Conservation (phyloP, 1,284 basidiomycete species). For the Cutaneotrichosporon cavernicola region DNA sequence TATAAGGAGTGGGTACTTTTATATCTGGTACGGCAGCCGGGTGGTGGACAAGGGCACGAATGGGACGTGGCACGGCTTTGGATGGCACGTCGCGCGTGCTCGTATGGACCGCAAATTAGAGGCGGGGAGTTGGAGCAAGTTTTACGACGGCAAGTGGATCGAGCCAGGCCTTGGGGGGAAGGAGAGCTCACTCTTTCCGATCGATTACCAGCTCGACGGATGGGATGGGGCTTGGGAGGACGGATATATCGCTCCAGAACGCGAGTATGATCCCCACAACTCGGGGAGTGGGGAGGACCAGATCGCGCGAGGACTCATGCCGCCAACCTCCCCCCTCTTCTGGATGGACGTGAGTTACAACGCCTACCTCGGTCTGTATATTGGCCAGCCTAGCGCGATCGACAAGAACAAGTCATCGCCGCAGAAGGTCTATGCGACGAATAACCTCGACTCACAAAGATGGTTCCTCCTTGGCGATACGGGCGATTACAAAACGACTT, state of each 20-base stretch:
- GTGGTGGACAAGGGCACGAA: slow-evolving; percentile 17
- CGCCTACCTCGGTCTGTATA: slow-evolving; percentile 22
- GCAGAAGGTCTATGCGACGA: slow-evolving; percentile 18
- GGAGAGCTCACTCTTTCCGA: slow-evolving; percentile 18
- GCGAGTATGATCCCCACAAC: slow-evolving; percentile 16
- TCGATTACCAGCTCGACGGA: background rate
- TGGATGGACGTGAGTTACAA: slow-evolving; percentile 22
- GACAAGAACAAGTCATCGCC: slow-evolving; percentile 14
- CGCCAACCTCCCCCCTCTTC: slow-evolving; percentile 17
- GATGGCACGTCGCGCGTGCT: slow-evolving; percentile 21
- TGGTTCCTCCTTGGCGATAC: slow-evolving; percentile 21
- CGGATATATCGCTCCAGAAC: slow-evolving; percentile 12
- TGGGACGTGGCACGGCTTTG: slow-evolving; percentile 18
- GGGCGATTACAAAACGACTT: slow-evolving; percentile 18
- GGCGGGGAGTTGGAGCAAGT: slow-evolving; percentile 20
- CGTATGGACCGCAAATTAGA: slow-evolving; percentile 14
- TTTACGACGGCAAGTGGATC: slow-evolving; percentile 16
- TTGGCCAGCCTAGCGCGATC: slow-evolving; percentile 18
- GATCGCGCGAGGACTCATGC: slow-evolving; percentile 5
- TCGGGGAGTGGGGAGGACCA: slow-evolving; percentile 11
- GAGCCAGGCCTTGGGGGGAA: slow-evolving; percentile 19
- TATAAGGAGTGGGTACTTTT: slow-evolving; percentile 17
- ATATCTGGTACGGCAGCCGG: slow-evolving; percentile 21
- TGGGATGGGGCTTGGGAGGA: background rate
- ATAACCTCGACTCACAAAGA: slow-evolving; percentile 16